A percentile compares a stretch with the other conserved stretches of the same genome.
Conservation (phyloP, 2,329 filamentous ascomycete species). For the Macrophomina tecta region DNA sequence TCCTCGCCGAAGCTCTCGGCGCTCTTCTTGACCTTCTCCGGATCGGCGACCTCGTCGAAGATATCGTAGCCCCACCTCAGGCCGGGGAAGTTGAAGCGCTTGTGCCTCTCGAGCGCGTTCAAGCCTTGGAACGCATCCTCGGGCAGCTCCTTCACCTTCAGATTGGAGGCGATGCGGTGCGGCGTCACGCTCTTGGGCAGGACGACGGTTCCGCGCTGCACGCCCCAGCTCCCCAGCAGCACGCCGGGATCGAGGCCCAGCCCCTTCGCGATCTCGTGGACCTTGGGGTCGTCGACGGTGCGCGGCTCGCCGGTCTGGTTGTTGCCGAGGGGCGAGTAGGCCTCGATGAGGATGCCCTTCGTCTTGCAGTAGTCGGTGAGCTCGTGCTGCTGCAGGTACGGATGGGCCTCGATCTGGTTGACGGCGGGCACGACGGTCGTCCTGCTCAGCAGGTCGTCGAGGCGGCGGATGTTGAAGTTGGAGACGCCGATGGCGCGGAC, state of each 20-base stretch:
- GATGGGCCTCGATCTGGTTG: conserved; percentile 75
- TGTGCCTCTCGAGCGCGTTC: conserved; percentile 43
- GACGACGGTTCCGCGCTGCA: conserved; percentile 78
- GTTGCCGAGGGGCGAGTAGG: conserved; percentile 60
- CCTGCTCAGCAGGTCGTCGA: conserved; percentile 58
- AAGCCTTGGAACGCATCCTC: conserved; percentile 40
- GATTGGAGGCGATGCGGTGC: conserved; percentile 39
- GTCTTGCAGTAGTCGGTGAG: conserved; percentile 62
- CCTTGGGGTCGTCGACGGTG: conserved; percentile 71
- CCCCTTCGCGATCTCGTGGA: conserved; percentile 71
- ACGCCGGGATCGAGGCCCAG: conserved; percentile 77
- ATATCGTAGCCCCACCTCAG: conserved; percentile 27
- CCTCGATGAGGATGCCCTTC: conserved; percentile 55
- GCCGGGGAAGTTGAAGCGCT: conserved; percentile 40
- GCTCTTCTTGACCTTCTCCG: conserved; percentile 34
- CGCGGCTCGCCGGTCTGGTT: conserved; percentile 65
- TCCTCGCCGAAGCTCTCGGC: conserved; percentile 44
- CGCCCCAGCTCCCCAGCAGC: conserved; percentile 85
- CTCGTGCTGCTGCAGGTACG: conserved; percentile 67
- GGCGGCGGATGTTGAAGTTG: conserved; percentile 55
- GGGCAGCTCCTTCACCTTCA: conserved; percentile 41
- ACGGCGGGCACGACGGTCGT: conserved; percentile 70
- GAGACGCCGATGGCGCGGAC: conserved; percentile 54
- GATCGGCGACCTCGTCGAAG: conserved; percentile 35
- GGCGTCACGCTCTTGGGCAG: conserved; percentile 70